Evolutionary conservation across 2,329 filamentous ascomycete species (phyloP), one percentile per base, ranked within the genome.

Genomic region (Botrytis paeoniae): DNA sequence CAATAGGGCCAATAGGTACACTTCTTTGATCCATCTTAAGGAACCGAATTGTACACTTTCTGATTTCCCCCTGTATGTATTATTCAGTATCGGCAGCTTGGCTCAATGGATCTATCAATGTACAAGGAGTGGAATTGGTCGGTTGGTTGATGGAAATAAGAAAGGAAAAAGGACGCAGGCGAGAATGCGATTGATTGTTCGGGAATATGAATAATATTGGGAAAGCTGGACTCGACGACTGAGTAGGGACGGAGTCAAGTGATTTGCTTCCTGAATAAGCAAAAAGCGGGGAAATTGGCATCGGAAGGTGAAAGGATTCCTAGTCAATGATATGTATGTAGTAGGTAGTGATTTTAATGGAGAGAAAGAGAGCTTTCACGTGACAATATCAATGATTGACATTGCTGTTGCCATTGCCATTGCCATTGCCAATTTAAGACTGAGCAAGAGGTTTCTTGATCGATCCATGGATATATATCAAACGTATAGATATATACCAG

Each of bases 81-180:
- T n/a, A 57, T 29, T 57, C 51, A 16, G 51, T 18, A 18, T 5
- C 3, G 22, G 32, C 2, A 63, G 39, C 35, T 69, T 39, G 45
- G 43, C 32, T 25, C n/a, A 22, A 35, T 41, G 29, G 32, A 25
- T 61, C 59, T 43, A n/a, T 41, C 29, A 37, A 54, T 37, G 14
- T 37, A 41, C 37, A 39, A 54, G 70, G 43, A 41, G 48, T 59
- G 65, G 37, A 54, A 35, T 22, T 76, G 77, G 51, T 54, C n/a
- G 51, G 78, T 78, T 80, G 78, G 78, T 78, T 79, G 78, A 78
- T 79, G 79, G 79, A 73, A 80, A 79, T 80, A 80, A 79, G 22
- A 39, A 29, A 57, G 51, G n/a, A 57, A 29, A 3, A 57, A 18
- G n/a, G 2, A 14, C n/a, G 51, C 51, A 57, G n/a, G 51, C 51